These are phyloP conservation scores for Penicillium malachiteum DNA, from an alignment of 495 filamentous ascomycete species.

Conservation along the genomic window DNA sequence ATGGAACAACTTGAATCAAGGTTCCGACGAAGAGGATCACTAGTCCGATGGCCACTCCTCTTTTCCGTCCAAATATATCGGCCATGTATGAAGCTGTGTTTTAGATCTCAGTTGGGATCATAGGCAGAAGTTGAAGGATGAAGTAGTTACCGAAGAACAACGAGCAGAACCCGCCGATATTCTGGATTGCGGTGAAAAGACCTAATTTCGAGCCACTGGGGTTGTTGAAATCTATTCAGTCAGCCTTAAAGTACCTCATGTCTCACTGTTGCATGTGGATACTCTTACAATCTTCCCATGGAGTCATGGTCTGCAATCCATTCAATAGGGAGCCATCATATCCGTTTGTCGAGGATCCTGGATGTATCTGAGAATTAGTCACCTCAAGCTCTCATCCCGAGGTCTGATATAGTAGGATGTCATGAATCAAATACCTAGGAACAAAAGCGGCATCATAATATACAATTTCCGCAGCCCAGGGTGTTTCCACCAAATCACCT, in stretches of 20 bases:
- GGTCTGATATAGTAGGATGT: too few relatives aligned
- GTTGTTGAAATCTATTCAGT: conserved; percentile 25
- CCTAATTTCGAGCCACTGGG: conserved; percentile 26
- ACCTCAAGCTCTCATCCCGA: too few relatives aligned
- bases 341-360: conserved; percentile 26
- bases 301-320: conserved; percentile 32
- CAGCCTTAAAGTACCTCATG: not conserved
- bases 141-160: conserved; percentile 12
- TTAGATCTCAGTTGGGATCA: too few relatives aligned
- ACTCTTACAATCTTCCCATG: conserved; percentile 29
- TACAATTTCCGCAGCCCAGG: conserved; percentile 32
- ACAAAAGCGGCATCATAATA: conserved; percentile 33
- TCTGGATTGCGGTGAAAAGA: conserved; percentile 25
- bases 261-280: too few relatives aligned
- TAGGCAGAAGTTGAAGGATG: not conserved
- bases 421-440: conserved; percentile 25
- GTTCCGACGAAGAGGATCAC: conserved; percentile 17
- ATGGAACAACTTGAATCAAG: conserved; percentile 17
- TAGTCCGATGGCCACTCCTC: conserved; percentile 11
- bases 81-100: conserved; percentile 19
- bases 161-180: conserved; percentile 24
- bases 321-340: conserved; percentile 37
- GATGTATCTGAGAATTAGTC: too few relatives aligned
- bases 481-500: conserved; percentile 33
- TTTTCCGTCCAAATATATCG: conserved; percentile 12